Evolutionary conservation across 2,329 filamentous ascomycete genomes (phyloP).

Genomic region (Parafenestella ontariensis): DNA sequence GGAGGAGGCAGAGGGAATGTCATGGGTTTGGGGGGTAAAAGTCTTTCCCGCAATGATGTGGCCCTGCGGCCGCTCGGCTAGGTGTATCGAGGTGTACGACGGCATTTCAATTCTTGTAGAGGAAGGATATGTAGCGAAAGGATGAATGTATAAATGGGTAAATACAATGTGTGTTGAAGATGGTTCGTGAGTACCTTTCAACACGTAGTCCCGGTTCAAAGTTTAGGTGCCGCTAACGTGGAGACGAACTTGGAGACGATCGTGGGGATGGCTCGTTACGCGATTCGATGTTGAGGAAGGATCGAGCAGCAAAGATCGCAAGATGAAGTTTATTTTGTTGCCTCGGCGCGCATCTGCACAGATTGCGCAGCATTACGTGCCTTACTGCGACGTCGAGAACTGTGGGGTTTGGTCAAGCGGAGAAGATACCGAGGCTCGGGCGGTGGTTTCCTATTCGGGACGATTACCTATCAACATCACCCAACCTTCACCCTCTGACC

Average conservation of each 20-base stretch:
- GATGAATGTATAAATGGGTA: no score
- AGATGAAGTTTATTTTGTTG: not conserved
- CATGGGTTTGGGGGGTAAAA: conserved; percentile 62
- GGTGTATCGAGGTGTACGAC: conserved; percentile 59
- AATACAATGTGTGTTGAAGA: no score
- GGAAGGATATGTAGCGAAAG: no score
- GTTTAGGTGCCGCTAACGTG: not conserved
- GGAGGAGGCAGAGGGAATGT: conserved; percentile 55
- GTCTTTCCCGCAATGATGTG: conserved; percentile 71
- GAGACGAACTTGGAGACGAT: not conserved
- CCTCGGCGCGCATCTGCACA: conserved; percentile 17
- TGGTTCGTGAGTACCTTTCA: no score
- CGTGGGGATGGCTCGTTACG: not conserved
- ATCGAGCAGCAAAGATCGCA: not conserved
- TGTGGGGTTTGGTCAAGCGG: conserved; percentile 25
- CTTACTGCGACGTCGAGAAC: conserved; percentile 10
- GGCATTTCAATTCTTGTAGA: conserved; percentile 33
- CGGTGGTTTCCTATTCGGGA: conserved; percentile 15
- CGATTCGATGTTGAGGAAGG: not conserved
- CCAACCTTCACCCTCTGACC: not conserved
- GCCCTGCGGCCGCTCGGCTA: conserved; percentile 68
- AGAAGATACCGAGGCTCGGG: conserved; percentile 31
- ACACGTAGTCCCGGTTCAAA: not conserved
- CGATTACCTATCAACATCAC: not conserved
- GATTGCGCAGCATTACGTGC: conserved; percentile 19